Conservation (phyloP, 192 early-diverging fungal genomes). For the Backusella mclennaniae region DNA sequence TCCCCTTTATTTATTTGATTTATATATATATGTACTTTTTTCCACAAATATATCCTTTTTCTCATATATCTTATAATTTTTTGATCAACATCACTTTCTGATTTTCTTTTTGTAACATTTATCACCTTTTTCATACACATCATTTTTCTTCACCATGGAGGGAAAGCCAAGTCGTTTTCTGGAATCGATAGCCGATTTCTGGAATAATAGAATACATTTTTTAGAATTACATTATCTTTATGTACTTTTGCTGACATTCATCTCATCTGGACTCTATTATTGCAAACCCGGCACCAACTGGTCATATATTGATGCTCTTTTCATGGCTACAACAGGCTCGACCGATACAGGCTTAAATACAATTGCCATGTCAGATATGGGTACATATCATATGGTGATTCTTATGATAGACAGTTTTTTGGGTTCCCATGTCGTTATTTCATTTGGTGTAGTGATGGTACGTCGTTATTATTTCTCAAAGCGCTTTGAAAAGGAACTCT, state of each 20-base stretch:
- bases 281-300: conserved; percentile 22
- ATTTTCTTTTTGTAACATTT: not conserved
- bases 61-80: no score
- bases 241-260: conserved; percentile 18
- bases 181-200: not conserved
- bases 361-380: conserved; percentile 26
- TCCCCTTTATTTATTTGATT: conserved; percentile 6
- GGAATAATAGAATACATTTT: conserved; percentile 27
- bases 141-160: not conserved
- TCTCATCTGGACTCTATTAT: conserved; percentile 28
- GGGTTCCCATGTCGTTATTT: conserved; percentile 24
- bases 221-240: conserved; percentile 33
- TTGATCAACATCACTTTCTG: not conserved
- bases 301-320: conserved; percentile 32
- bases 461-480: conserved; percentile 30
- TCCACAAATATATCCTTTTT: not conserved
- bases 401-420: conserved; percentile 24
- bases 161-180: not conserved
- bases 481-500: conserved; percentile 30
- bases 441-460: conserved; percentile 22
- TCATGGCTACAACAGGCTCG: conserved; percentile 25
- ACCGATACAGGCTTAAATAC: conserved; percentile 37
- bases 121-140: not conserved
- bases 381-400: conserved; percentile 23
- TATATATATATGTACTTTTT: not conserved